These are phyloP conservation scores for Tothia fuscella DNA, from an alignment of 2,329 filamentous ascomycete species.

Conservation along the genomic window DNA sequence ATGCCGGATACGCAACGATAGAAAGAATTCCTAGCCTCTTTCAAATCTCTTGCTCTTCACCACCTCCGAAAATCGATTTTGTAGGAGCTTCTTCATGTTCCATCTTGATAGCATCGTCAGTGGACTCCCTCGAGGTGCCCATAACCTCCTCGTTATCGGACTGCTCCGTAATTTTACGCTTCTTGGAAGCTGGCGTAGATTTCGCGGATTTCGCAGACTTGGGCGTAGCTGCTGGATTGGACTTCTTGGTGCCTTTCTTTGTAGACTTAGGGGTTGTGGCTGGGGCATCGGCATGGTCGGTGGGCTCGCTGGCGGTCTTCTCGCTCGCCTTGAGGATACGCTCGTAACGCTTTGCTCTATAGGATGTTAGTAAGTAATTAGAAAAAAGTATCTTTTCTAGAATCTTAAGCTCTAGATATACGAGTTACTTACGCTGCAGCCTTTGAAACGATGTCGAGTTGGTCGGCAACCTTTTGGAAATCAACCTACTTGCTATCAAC, in stretches of 20 bases:
- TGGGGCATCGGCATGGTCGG: conserved; percentile 1
- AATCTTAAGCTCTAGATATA: no score
- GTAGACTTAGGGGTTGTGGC: background rate
- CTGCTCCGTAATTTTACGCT: conserved; percentile 1
- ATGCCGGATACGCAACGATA: no score
- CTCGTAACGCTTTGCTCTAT: conserved; percentile 7
- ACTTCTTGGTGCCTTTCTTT: background rate
- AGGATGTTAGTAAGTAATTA: background rate
- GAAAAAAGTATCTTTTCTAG: background rate
- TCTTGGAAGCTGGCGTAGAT: conserved; percentile 1
- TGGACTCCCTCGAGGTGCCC: background rate
- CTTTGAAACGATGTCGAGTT: conserved; percentile 6
- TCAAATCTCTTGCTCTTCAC: no score
- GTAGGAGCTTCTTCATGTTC: background rate
- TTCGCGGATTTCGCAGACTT: background rate
- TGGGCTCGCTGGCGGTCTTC: background rate
- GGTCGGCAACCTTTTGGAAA: background rate
- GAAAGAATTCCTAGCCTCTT: no score
- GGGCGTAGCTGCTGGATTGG: background rate
- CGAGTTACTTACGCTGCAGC: conserved; percentile 7
- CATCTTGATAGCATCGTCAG: background rate
- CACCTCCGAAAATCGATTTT: no score
- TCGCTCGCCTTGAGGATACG: conserved; percentile 4
- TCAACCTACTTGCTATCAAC: background rate
- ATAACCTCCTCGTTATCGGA: background rate